Percentiles rank a stretch among this genome's conserved stretches.
These are phyloP conservation scores for Annulohypoxylon moriforme DNA, from an alignment of 495 filamentous ascomycete species.

Conservation along the genomic window DNA sequence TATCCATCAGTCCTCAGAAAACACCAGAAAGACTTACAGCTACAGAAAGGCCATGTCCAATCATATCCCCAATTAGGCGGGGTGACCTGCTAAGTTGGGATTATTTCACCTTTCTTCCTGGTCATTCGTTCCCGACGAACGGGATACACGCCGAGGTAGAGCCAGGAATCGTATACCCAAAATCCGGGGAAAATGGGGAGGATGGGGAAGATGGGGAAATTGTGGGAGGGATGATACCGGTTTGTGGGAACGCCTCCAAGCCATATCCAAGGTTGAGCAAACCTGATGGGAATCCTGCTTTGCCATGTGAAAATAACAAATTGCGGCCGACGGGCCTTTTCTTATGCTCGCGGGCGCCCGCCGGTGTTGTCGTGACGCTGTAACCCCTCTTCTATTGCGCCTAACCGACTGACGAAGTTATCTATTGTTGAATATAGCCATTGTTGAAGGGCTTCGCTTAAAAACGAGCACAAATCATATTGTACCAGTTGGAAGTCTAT, in stretches of 20 bases:
- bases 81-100: conserved; percentile 24
- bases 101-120: neutral
- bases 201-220: neutral
- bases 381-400: neutral
- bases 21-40: neutral
- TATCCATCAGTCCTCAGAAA: neutral
- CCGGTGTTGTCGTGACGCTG: neutral
- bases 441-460: neutral
- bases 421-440: neutral
- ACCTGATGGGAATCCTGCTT: neutral
- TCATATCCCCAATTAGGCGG: neutral
- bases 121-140: neutral
- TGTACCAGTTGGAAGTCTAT: neutral
- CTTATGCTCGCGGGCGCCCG: neutral
- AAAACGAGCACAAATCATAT: neutral
- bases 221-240: neutral
- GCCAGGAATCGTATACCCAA: neutral
- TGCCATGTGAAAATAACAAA: conserved; percentile 20
- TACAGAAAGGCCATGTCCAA: conserved; percentile 10
- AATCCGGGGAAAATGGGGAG: conserved; percentile 2
- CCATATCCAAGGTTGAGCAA: neutral
- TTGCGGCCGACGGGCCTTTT: neutral
- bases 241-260: neutral
- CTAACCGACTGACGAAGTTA: neutral
- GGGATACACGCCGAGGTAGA: conserved; percentile 15